Percentiles rank a stretch among this genome's conserved stretches.
Conservation (phyloP, 345 rosid genomes). For the Tarenaya hassleriana region DNA sequence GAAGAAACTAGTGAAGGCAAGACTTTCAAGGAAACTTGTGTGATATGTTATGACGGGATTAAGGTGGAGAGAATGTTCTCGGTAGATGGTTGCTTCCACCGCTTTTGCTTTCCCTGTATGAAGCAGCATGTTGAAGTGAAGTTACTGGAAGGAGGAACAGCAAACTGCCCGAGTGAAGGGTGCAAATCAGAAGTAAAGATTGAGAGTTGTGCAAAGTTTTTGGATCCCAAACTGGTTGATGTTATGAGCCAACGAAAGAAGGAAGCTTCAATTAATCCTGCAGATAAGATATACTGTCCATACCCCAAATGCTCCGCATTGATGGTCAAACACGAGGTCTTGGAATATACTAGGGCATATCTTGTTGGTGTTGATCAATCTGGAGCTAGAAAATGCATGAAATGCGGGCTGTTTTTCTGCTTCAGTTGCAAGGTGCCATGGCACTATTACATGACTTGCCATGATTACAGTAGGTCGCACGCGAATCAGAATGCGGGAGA, state of each 20-base stretch:
- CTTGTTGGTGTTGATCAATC: constrained; percentile 23
- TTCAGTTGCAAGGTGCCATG: constrained; percentile 73
- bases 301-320: constrained; percentile 70
- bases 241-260: constrained; percentile 47
- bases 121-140: constrained; percentile 73
- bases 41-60: constrained; percentile 62
- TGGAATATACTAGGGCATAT: constrained; percentile 31
- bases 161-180: constrained; percentile 65
- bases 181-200: constrained; percentile 54
- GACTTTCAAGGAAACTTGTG: constrained; percentile 53
- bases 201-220: constrained; percentile 44
- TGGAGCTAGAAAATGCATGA: constrained; percentile 54
- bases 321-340: constrained; percentile 51
- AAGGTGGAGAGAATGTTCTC: constrained; percentile 46
- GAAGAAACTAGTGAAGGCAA: constrained; percentile 38
- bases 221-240: constrained; percentile 56
- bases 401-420: constrained; percentile 52
- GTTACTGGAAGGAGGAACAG: constrained; percentile 52
- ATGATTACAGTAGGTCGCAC: constrained; percentile 35
- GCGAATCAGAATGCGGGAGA: constrained; percentile 40
- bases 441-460: constrained; percentile 51
- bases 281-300: constrained; percentile 74
- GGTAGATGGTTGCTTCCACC: constrained; percentile 60
- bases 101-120: constrained; percentile 80
- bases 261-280: constrained; percentile 55